Evolutionary conservation across 495 filamentous ascomycete species (phyloP).

Genomic region (Tetracladium marchalianum): DNA sequence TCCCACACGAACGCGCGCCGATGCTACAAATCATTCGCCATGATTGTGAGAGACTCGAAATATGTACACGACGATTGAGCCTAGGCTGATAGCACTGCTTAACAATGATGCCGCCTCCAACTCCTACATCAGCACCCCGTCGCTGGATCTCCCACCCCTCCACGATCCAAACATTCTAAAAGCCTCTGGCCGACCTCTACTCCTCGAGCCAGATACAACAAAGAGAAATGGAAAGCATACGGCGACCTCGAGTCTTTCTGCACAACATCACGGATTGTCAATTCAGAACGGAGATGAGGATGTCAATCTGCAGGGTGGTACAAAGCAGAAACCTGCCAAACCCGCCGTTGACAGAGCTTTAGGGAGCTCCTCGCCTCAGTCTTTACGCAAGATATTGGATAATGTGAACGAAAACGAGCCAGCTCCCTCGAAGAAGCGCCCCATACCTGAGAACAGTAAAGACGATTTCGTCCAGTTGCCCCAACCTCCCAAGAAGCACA

Average conservation of each 20-base stretch:
- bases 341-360: constrained; percentile 4
- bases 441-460: constrained; percentile 30
- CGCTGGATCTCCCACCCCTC: constrained; percentile 35
- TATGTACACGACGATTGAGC: constrained; percentile 40
- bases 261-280: constrained; percentile 1
- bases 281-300: constrained; percentile 8
- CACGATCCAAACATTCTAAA: constrained; percentile 26
- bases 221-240: constrained; percentile 26
- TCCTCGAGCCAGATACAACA: constrained; percentile 34
- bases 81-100: constrained; percentile 46
- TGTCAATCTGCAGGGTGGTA: background rate
- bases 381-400: constrained; percentile 36
- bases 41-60: constrained; percentile 5
- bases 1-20: too few relatives aligned
- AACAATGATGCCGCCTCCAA: constrained; percentile 29
- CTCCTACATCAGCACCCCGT: constrained; percentile 24
- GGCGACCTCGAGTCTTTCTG: constrained; percentile 13
- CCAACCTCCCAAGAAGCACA: constrained; percentile 44
- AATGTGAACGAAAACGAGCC: constrained; percentile 25
- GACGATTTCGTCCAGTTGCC: constrained; percentile 47
- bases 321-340: constrained; percentile 5
- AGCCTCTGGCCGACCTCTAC: constrained; percentile 27
- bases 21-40: background rate
- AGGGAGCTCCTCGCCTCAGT: constrained; percentile 26
- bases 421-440: constrained; percentile 38